phyloP scores from a whole-genome alignment of 805 yeast species.

The Lachancea waltii region DNA sequence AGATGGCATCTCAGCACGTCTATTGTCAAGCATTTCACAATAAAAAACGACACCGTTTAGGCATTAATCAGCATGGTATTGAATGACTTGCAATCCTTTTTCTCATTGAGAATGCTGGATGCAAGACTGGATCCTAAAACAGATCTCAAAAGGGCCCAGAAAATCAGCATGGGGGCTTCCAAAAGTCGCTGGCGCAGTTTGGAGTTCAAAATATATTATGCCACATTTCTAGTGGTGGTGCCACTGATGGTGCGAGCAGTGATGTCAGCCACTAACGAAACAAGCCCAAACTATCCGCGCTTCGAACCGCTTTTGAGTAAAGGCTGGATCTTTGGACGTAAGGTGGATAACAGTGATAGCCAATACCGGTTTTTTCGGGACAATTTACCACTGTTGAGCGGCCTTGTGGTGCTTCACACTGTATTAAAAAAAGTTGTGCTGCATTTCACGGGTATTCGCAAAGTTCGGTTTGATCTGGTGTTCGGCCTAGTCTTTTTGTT shows the following conservation, averaged over 20 bases:
- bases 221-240: conserved; percentile 59
- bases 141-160: conserved; percentile 13
- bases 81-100: conserved; percentile 16
- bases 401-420: conserved; percentile 50
- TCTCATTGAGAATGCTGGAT: conserved; percentile 26
- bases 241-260: conserved; percentile 83
- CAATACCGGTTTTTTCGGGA: conserved; percentile 87
- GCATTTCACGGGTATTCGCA: conserved; percentile 28
- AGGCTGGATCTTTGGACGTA: conserved; percentile 89
- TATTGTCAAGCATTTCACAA: too few relatives aligned
- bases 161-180: conserved; percentile 7
- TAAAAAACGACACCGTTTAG: background rate
- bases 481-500: conserved; percentile 65
- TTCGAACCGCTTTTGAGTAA: conserved; percentile 55
- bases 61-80: background rate
- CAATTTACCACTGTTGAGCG: conserved; percentile 59
- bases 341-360: conserved; percentile 85
- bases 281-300: conserved; percentile 63
- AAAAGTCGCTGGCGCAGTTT: conserved; percentile 57
- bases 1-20: too few relatives aligned
- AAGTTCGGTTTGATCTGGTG: conserved; percentile 60
- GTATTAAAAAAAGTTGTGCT: conserved; percentile 37
- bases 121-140: conserved; percentile 23
- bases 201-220: conserved; percentile 66
- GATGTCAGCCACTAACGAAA: conserved; percentile 67